Evolutionary conservation across 169 alveolate species (phyloP), one percentile per base, ranked within the genome.

Genomic region (Plasmodium ovale): DNA sequence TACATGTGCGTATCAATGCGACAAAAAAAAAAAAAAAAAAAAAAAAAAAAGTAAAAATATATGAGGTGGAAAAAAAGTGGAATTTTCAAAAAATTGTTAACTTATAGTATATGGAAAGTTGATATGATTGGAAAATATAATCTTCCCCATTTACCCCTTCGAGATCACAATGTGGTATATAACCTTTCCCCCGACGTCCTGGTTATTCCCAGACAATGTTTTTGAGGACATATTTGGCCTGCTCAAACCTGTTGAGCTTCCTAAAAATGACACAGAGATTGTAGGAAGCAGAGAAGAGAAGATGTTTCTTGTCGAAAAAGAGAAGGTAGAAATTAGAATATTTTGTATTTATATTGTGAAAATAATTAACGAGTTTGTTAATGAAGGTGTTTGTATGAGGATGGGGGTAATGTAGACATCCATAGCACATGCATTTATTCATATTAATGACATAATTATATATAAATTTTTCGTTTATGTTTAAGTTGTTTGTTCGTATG

Each of bases 361-460:
- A 85, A 69, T 85, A 85, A 42, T 69, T 60, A 12, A 71, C 27
- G 7, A 85, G 54, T 33, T 69, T 54, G 1, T 56, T 35, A 14
- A 35, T n/a, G 31, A 33, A 23, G 2, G 87, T 68, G 21, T 44
- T 60, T 39, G 14, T 23, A 10, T 35, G 21, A 19, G 10, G 25
- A 47, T 3, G 49, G 4, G 58, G 14, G 54, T 35, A 85, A 51
- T 85, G 37, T 42, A 85, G 44, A 42, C 91, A 85, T 2, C 77
- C 58, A 27, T 39, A 85, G 33, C 91, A 85, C 91, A 85, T 85
- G 33, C 91, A 85, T 19, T 71, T 69, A 7, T 85, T 85, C 91
- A 85, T 85, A 59, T 85, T 85, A 14, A 85, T 69, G 2, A 85
- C 91, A 54, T 67, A 49, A 39, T 85, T 39, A 4, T 37, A 69